Evolutionary conservation across 768 basidiomycete genomes (phyloP), one percentile per base, ranked within the genome.

Genomic region (Pleurotus salmoneostramineus): DNA sequence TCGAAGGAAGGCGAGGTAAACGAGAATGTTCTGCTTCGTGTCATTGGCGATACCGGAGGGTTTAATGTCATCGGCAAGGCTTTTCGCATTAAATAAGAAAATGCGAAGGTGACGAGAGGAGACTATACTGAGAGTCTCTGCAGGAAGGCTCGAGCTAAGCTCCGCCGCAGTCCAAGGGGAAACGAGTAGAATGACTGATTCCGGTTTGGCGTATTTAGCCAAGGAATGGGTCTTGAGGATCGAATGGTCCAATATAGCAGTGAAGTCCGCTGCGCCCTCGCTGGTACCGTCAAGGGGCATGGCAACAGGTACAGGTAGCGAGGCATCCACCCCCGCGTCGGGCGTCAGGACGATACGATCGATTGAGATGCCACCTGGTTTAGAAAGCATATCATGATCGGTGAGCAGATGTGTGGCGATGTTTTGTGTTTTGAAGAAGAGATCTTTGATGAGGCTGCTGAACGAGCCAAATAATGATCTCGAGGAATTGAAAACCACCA

Each of bases 1-100:
- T 55, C 92, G 80, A 66, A 98, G 72, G 77, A 98, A 92, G 0
- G 90, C 88, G 32, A 95, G 76, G 63, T 91, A 83, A 44, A 85
- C 81, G 36, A 91, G 66, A 60, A 91, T 70, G 61, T 74, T 77
- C 64, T 89, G 80, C 5, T 82, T 63, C 1, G 75, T 72, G 43
- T 80, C 77, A 56, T 71, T 72, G 6, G 67, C 60, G 3, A 71
- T 59, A 11, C 70, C 68, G n/a, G 69, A 65, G 7, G 68, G 65
- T 15, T 72, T 73, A 2, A 83, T 62, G 32, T 71, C 71, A 17
- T 74, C 69, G 21, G 86, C 83, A 42, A 87, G 69, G 32, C 70
- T 69, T 60, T 80, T 81, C 7, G 83, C 72, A 64, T 94, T 79
- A 59, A 91, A 74, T 37, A 74, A 77, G 68, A 81, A 90, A 6